A percentile compares a stretch with the other conserved stretches of the same genome.
These are phyloP conservation scores for Coniophora puteana DNA, from an alignment of 1,284 basidiomycete genomes.

Conservation along the genomic window DNA sequence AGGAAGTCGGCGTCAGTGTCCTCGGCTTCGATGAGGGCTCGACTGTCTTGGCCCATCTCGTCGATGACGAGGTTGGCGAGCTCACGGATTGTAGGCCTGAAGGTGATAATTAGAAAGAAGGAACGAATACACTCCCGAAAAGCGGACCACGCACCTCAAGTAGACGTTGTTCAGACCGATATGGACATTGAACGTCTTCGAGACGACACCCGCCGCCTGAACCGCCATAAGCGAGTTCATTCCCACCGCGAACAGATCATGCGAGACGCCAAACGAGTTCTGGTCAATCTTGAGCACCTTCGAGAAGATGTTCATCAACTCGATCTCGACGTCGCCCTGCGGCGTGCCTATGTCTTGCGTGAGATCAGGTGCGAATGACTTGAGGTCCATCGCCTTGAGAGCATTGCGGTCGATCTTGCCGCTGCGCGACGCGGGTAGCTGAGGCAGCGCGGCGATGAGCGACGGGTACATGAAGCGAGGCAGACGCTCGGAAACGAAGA, in stretches of 20 bases:
- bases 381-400: slow-evolving; percentile 24
- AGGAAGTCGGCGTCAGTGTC: slow-evolving; percentile 9
- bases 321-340: slow-evolving; percentile 20
- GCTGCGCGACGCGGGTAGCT: slow-evolving; percentile 19
- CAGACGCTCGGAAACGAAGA: slow-evolving; percentile 24
- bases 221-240: slow-evolving; percentile 28
- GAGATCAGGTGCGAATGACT: slow-evolving; percentile 17
- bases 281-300: slow-evolving; percentile 18
- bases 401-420: slow-evolving; percentile 26
- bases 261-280: slow-evolving; percentile 21
- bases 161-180: slow-evolving; percentile 26
- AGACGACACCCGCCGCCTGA: slow-evolving; percentile 24
- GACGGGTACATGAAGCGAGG: slow-evolving; percentile 29
- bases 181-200: slow-evolving; percentile 27
- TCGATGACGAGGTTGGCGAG: slow-evolving; percentile 23
- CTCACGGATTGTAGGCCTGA: slow-evolving; percentile 23
- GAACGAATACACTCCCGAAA: background rate
- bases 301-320: slow-evolving; percentile 22
- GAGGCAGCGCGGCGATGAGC: slow-evolving; percentile 21
- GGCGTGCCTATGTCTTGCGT: slow-evolving; percentile 21
- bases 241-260: slow-evolving; percentile 25
- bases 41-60: slow-evolving; percentile 23
- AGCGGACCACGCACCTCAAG: slow-evolving; percentile 23
- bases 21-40: slow-evolving; percentile 15
- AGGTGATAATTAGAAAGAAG: background rate